Percentiles rank a stretch among this genome's conserved stretches.
phyloP scores from a whole-genome alignment of 2,329 filamentous ascomycete genomes.

The Aspergillus sp. region DNA sequence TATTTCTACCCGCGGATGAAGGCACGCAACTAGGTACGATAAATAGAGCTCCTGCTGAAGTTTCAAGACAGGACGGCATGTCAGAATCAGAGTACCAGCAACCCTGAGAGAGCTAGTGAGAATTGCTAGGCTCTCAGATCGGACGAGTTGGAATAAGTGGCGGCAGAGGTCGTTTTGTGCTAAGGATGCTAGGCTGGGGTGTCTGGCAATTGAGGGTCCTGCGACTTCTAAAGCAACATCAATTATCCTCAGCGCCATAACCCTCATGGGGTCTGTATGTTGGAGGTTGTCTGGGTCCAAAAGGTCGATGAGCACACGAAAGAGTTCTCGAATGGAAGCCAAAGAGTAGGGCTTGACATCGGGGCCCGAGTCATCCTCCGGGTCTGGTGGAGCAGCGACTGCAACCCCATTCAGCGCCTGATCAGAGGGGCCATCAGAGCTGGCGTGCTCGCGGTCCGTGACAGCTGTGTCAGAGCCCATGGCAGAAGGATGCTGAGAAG shows the following conservation, averaged over 20 bases:
- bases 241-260: constrained; percentile 96
- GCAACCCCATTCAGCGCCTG: constrained; percentile 32
- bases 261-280: constrained; percentile 90
- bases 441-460: constrained; percentile 33
- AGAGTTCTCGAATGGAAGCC: constrained; percentile 90
- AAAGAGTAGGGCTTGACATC: constrained; percentile 85
- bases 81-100: constrained; percentile 84
- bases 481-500: constrained; percentile 49
- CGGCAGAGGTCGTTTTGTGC: constrained; percentile 92
- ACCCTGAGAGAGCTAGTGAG: constrained; percentile 91
- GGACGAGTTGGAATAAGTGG: constrained; percentile 91
- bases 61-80: constrained; percentile 86
- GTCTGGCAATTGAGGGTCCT: constrained; percentile 88
- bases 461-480: constrained; percentile 40
- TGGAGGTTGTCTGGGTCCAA: constrained; percentile 89
- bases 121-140: constrained; percentile 94
- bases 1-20: constrained; percentile 93
- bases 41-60: constrained; percentile 95
- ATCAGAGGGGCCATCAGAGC: constrained; percentile 35
- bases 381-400: constrained; percentile 35
- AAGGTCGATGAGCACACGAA: constrained; percentile 89
- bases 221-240: constrained; percentile 96
- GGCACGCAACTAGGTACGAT: constrained; percentile 88
- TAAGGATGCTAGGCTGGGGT: constrained; percentile 81
- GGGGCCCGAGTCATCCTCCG: constrained; percentile 47